Base-by-base conservation (phyloP, 2,329 filamentous ascomycete genomes). In the Talaromyces verruculosus region DNA sequence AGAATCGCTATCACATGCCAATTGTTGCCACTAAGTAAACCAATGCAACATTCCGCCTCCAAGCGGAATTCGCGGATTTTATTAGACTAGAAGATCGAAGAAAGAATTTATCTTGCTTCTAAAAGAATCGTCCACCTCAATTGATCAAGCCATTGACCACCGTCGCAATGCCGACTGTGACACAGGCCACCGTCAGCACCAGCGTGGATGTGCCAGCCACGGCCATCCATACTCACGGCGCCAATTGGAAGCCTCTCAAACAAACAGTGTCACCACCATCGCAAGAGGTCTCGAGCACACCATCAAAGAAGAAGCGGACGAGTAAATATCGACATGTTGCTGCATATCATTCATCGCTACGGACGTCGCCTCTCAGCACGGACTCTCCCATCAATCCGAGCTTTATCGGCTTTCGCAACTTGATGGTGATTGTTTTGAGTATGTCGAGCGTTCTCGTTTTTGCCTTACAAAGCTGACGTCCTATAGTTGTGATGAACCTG, bases 401-500 rank as follows among this genome's bases (percentile, higher is more conserved):
- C 76, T 98, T 97, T 75, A 81, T 97, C 17, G 95, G 95, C 0
- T 98, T 99, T 76, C 85, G 94, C 67, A 99, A 99, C 76, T 85
- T 99, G 69, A 97, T 97, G 92, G 91, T 97, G 45, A 89, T 98
- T 73, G 92, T 97, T 43, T 81, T 97, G 68, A 88, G 92, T 95
- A 60, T 35, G 66, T 55, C 15, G 28, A 13, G 22, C 19, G 17
- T 6, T 25, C n/a, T 13, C 3, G 11, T 5, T 30, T 25, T n/a
- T 1, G 63, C 61, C 37, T 39, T 68, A 72, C 47, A 71, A 62
- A 58, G 35, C 41, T 39, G 15, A 45, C 61, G 49, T n/a, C 51
- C 67, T 15, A 19, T 71, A 93, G 92, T 98, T 73, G 92, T 94
- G 60, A 95, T 93, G 73, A 99, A 99, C 76, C 80, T 99, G 61